Evolutionary conservation across 768 basidiomycete species (phyloP).

Genomic region (Tulasnella sp.): DNA sequence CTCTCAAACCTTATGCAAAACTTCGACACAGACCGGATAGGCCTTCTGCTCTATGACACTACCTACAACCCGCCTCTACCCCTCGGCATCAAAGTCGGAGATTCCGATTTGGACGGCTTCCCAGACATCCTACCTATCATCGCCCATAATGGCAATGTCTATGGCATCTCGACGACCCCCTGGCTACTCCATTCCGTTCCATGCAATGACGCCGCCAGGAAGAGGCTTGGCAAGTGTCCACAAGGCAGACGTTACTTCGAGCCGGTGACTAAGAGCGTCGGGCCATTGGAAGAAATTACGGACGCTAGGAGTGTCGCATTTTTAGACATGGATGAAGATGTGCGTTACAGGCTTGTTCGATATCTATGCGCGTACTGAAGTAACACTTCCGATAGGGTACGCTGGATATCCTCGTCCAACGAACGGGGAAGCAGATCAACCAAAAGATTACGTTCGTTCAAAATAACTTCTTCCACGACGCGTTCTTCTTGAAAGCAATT

Average conservation of each 20-base stretch:
- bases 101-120: constrained; percentile 92
- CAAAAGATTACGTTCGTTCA: constrained; percentile 72
- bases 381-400: constrained; percentile 62
- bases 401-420: constrained; percentile 88
- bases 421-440: constrained; percentile 62
- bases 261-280: constrained; percentile 57
- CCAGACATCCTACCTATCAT: constrained; percentile 77
- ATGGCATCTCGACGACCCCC: constrained; percentile 48
- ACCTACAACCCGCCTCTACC: constrained; percentile 70
- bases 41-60: constrained; percentile 72
- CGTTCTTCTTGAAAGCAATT: constrained; percentile 97
- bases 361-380: not conserved
- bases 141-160: constrained; percentile 8
- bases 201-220: constrained; percentile 48
- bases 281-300: constrained; percentile 63
- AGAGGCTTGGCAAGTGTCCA: constrained; percentile 29
- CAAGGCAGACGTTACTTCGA: constrained; percentile 66
- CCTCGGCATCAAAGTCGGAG: constrained; percentile 78
- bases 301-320: constrained; percentile 82
- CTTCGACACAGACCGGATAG: constrained; percentile 19
- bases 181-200: constrained; percentile 66
- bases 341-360: constrained; percentile 48
- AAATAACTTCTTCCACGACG: constrained; percentile 98
- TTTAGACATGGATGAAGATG: constrained; percentile 95
- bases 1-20: constrained; percentile 14